These are phyloP conservation scores for Hippophae rhamnoides DNA, from an alignment of 306 rosid genomes.

Conservation along the genomic window DNA sequence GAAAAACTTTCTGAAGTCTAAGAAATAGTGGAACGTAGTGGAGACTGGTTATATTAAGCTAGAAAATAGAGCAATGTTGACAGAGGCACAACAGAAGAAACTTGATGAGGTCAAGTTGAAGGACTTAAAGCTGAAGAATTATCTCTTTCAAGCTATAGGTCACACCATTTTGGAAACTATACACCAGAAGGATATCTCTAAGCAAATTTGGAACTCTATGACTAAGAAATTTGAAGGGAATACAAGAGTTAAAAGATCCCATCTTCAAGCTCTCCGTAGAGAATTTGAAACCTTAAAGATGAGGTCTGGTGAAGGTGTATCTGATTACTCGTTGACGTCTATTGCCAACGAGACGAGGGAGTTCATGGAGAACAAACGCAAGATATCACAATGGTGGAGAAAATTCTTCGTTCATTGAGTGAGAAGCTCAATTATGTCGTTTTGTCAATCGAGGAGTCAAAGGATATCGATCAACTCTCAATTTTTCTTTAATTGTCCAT, in stretches of 20 bases:
- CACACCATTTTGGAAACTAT: slow-evolving; percentile 1
- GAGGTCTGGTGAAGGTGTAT: not conserved
- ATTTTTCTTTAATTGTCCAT: not conserved
- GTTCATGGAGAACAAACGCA: not conserved
- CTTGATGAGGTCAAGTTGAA: not conserved
- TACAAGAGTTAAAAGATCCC: not conserved
- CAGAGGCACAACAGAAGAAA: too few relatives aligned
- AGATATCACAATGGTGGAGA: not conserved
- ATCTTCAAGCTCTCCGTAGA: not conserved
- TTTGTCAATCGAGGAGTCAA: not conserved
- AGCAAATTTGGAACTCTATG: not conserved
- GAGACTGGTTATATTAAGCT: too few relatives aligned
- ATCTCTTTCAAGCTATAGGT: not conserved
- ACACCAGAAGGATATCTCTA: not conserved
- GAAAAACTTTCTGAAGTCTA: too few relatives aligned
- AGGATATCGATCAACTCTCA: not conserved
- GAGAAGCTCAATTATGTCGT: not conserved
- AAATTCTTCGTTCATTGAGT: not conserved
- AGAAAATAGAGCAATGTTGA: too few relatives aligned
- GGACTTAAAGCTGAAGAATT: slow-evolving; percentile 2
- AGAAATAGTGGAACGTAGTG: too few relatives aligned
- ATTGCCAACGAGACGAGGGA: not conserved
- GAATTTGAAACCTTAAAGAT: slow-evolving; percentile 12
- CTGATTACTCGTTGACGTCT: not conserved
- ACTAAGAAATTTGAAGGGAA: not conserved